Conservation (phyloP, 1,284 basidiomycete genomes). For the Ceraceosorus bombacis region DNA sequence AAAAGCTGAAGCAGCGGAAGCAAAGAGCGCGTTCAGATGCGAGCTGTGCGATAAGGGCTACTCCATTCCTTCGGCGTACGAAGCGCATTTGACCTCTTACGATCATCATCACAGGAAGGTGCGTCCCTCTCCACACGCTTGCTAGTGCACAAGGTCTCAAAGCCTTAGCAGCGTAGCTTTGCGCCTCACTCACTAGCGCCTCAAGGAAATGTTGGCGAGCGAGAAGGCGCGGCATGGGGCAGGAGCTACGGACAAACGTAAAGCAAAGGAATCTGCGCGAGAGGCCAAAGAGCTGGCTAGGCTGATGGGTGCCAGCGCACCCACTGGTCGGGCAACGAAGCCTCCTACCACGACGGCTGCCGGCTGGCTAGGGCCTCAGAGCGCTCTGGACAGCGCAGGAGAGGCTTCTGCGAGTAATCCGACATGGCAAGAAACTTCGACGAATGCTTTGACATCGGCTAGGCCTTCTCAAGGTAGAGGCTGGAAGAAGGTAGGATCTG, state of each 20-base stretch:
- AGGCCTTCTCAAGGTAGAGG: too few relatives aligned
- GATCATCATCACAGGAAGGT: slow-evolving; percentile 16
- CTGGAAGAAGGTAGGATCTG: too few relatives aligned
- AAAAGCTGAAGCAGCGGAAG: neutral
- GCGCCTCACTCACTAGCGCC: slow-evolving; percentile 1
- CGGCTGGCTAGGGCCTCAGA: too few relatives aligned
- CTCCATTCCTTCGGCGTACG: slow-evolving; percentile 4
- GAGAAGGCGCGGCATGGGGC: slow-evolving; percentile 3
- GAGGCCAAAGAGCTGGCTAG: neutral
- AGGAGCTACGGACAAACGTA: neutral
- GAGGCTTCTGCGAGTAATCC: too few relatives aligned
- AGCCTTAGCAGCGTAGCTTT: neutral
- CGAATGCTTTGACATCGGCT: too few relatives aligned
- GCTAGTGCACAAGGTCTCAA: neutral
- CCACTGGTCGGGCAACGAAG: too few relatives aligned
- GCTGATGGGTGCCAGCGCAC: neutral
- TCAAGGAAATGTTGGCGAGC: slow-evolving; percentile 11
- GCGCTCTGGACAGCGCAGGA: too few relatives aligned
- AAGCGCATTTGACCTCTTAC: slow-evolving; percentile 11
- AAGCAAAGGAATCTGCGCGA: neutral
- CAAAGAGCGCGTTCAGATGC: slow-evolving; percentile 5
- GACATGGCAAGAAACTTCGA: too few relatives aligned
- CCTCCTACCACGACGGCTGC: too few relatives aligned
- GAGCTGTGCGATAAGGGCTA: slow-evolving; percentile 15
- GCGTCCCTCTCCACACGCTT: neutral